Conservation (phyloP, 345 rosid genomes). For the Citrus sinensis region DNA sequence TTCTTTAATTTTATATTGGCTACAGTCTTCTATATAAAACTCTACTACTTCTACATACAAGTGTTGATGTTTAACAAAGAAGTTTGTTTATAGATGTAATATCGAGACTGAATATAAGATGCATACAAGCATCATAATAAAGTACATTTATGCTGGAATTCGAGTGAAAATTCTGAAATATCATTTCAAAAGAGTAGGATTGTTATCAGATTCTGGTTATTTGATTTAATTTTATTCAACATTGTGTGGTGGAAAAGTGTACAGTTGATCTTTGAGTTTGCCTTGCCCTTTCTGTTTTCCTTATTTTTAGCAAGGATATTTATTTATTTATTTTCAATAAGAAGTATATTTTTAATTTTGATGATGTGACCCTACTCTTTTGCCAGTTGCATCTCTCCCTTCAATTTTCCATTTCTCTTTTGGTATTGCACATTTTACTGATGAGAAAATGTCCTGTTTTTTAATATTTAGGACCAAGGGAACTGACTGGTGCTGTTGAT, state of each 20-base stretch:
- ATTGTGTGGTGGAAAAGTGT: neutral
- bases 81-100: neutral
- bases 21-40: neutral
- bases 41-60: neutral
- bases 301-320: neutral
- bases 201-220: neutral
- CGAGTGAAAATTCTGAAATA: neutral
- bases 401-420: neutral
- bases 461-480: slow-evolving; percentile 61
- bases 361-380: neutral
- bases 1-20: neutral
- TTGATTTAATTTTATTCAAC: neutral
- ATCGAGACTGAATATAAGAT: neutral
- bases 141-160: neutral
- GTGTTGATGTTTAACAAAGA: neutral
- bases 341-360: neutral
- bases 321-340: too few species aligned
- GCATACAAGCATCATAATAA: neutral
- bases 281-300: neutral
- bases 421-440: neutral
- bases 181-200: neutral
- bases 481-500: slow-evolving; percentile 79
- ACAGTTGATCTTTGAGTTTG: neutral
- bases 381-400: neutral
- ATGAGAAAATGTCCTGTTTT: slow-evolving; percentile 4